phyloP scores from a whole-genome alignment of 2,329 filamentous ascomycete genomes.

The Whalleya microplaca region DNA sequence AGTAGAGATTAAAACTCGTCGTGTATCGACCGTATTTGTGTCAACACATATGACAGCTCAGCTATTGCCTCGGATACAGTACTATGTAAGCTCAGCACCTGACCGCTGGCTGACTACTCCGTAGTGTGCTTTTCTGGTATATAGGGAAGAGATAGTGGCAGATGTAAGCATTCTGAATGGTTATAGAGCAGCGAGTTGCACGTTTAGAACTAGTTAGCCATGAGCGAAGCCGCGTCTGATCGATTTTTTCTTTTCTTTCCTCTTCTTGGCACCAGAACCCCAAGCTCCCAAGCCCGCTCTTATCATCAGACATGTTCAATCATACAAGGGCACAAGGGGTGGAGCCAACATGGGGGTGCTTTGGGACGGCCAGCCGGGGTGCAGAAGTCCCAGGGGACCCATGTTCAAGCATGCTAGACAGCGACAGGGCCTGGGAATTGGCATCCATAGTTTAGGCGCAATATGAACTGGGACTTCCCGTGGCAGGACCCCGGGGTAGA shows the following conservation, averaged over 20 bases:
- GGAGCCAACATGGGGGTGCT: slow-evolving; percentile 34
- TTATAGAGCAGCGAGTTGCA: slow-evolving; percentile 16
- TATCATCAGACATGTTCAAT: slow-evolving; percentile 33
- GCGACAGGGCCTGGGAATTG: slow-evolving; percentile 38
- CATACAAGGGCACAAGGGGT: slow-evolving; percentile 31
- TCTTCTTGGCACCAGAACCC: slow-evolving; percentile 28
- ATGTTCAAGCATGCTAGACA: slow-evolving; percentile 33
- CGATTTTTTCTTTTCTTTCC: slow-evolving; percentile 23
- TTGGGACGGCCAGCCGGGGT: slow-evolving; percentile 38
- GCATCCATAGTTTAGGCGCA: slow-evolving; percentile 31
- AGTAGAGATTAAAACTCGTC: slow-evolving; percentile 18
- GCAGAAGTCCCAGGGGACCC: slow-evolving; percentile 35
- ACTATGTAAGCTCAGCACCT: slow-evolving; percentile 24
- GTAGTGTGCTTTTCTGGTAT: slow-evolving; percentile 16
- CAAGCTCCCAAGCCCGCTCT: slow-evolving; percentile 34
- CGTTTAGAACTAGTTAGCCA: slow-evolving; percentile 13
- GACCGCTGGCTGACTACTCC: slow-evolving; percentile 20
- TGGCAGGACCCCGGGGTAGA: slow-evolving; percentile 30
- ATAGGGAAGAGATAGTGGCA: slow-evolving; percentile 20
- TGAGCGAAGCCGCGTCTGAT: slow-evolving; percentile 26
- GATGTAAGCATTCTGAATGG: slow-evolving; percentile 22
- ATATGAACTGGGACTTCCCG: slow-evolving; percentile 27
- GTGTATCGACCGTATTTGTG: slow-evolving; percentile 23
- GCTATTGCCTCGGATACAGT: slow-evolving; percentile 25
- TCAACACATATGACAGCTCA: slow-evolving; percentile 23